phyloP scores from a whole-genome alignment of 139 green algal genomes.

The Tetradesmus lagerheimii region DNA sequence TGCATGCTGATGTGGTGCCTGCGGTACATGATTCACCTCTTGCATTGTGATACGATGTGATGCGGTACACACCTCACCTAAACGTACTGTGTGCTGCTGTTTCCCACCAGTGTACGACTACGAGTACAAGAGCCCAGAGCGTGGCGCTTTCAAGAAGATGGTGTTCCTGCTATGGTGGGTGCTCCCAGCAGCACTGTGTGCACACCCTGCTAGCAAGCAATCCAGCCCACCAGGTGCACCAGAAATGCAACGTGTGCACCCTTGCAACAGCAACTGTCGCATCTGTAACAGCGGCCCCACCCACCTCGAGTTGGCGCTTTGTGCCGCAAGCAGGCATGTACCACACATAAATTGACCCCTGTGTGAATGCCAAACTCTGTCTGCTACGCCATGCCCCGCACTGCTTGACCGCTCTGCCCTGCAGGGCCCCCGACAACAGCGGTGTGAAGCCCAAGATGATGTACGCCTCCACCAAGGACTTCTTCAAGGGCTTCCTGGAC shows the following conservation, averaged over 20 bases:
- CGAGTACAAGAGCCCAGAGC: conserved; percentile 77
- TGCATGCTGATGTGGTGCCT: neutral
- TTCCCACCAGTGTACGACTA: conserved; percentile 84
- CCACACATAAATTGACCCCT: no score
- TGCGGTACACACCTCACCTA: no score
- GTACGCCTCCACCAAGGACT: conserved; percentile 93
- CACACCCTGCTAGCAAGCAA: neutral
- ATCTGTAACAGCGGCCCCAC: no score
- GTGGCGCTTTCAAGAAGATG: conserved; percentile 83
- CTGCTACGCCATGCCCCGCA: no score
- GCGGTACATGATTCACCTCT: no score
- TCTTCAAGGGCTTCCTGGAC: conserved; percentile 89
- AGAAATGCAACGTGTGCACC: no score
- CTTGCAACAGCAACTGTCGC: no score
- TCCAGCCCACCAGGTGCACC: neutral
- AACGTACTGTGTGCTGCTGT: neutral
- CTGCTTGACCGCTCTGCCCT: no score
- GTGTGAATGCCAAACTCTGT: no score
- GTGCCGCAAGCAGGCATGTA: no score
- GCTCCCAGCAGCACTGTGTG: neutral
- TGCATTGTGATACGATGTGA: no score
- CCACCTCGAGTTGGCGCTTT: no score
- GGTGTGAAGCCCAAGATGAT: conserved; percentile 90
- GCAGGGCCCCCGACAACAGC: conserved; percentile 81
- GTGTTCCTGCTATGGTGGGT: conserved; percentile 89